Conservation (phyloP, 371 early-diverging fungal species). For the Caulochytrium protostelioides region DNA sequence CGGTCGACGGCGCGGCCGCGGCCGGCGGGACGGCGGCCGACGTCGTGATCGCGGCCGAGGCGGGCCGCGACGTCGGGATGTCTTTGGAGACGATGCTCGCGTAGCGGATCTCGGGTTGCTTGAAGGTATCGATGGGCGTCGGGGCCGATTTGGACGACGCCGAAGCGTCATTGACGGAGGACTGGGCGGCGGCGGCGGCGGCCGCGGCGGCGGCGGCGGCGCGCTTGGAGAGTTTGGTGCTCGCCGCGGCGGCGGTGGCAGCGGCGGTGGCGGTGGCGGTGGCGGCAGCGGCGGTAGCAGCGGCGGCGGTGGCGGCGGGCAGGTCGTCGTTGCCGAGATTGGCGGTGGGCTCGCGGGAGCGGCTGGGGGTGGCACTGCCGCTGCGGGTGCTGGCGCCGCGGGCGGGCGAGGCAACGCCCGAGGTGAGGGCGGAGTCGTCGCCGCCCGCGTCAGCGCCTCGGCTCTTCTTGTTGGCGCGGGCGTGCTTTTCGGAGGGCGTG, state of each 20-base stretch:
- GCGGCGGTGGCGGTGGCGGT: constrained; percentile 8
- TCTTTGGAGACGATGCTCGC: too few relatives aligned
- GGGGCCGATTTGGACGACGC: too few relatives aligned
- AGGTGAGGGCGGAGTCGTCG: constrained; percentile 6
- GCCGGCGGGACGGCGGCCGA: too few relatives aligned
- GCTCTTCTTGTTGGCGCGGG: background rate
- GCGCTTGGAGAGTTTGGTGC: constrained; percentile 14
- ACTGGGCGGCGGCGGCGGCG: background rate
- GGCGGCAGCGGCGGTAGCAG: constrained; percentile 5
- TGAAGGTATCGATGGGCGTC: too few relatives aligned
- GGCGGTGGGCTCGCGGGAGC: constrained; percentile 11
- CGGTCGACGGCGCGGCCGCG: too few relatives aligned
- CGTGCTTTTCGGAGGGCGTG: too few relatives aligned
- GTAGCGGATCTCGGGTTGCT: too few relatives aligned
- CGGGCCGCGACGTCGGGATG: too few relatives aligned
- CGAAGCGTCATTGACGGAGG: background rate
- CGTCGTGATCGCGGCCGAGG: too few relatives aligned
- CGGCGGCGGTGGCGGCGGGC: too few relatives aligned
- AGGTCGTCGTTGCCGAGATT: constrained; percentile 7
- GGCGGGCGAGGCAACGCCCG: constrained; percentile 14
- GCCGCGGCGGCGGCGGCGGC: background rate
- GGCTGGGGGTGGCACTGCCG: too few relatives aligned
- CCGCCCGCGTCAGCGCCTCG: background rate
- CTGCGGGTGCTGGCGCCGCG: constrained; percentile 14
- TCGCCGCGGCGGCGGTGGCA: constrained; percentile 19